phyloP scores from a whole-genome alignment of 805 yeast species.

The Hanseniaspora lachancei region DNA sequence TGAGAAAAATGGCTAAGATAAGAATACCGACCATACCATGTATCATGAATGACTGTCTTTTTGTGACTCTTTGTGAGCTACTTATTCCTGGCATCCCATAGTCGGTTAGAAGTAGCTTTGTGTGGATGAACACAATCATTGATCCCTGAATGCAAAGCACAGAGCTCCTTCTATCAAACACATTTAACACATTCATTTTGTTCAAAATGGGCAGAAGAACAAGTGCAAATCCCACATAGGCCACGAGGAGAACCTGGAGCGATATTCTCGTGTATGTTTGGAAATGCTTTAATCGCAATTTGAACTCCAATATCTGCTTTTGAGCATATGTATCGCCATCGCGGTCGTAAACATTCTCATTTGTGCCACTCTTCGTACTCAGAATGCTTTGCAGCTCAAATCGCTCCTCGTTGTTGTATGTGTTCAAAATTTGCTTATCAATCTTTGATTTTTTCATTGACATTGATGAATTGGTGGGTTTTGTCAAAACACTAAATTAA shows the following conservation, averaged over 20 bases:
- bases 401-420: slow-evolving; percentile 2
- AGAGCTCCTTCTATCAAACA: neutral
- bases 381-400: neutral
- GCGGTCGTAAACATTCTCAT: slow-evolving; percentile 1
- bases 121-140: slow-evolving; percentile 5
- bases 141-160: slow-evolving; percentile 7
- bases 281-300: slow-evolving; percentile 1
- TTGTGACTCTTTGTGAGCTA: neutral
- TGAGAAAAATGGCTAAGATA: neutral
- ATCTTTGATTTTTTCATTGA: neutral
- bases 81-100: slow-evolving; percentile 3
- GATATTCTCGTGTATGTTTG: slow-evolving; percentile 3
- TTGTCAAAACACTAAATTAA: neutral
- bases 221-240: neutral
- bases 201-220: neutral
- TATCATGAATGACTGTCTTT: slow-evolving; percentile 1
- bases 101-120: neutral
- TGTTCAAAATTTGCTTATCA: neutral
- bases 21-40: neutral
- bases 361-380: neutral
- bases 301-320: slow-evolving; percentile 3
- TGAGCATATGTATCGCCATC: neutral
- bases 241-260: neutral
- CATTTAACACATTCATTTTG: neutral
- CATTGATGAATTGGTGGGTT: too few relatives aligned